Evolutionary conservation across 257 asterid genomes (phyloP), one percentile per base, ranked within the genome.

Genomic region (Paraleonurus japonicus): DNA sequence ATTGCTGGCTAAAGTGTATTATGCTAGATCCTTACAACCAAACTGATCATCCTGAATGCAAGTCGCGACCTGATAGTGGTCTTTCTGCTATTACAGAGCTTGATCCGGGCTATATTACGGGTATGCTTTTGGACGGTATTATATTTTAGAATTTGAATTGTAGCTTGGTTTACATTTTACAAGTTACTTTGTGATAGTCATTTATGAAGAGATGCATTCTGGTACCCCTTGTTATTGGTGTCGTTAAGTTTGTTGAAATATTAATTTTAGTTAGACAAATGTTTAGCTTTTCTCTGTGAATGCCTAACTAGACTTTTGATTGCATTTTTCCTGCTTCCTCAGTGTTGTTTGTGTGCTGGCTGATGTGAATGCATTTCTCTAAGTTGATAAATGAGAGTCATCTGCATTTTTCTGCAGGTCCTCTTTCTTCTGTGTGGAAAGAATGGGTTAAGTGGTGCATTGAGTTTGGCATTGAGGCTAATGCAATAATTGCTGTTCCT

Each of bases 371-470:
- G 47, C 51, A 64, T 67, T 59, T 32, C 50, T 39, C 63, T 72
- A 59, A 69, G 79, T 73, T 74, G 64, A 77, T 61, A 57, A 68
- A 54, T 61, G 47, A 65, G 73, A 45, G 54, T 61, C 33, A 50
- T 79, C 65, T 65, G 43, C 39, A 43, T 75, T 63, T 33, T 81
- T 63, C 41, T 81, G 79, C 88, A 94, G 99, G 99, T 84, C 99
- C 99, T 73, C 91, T 94, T 65, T 89, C 99, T 43, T 91, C 99
- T 32, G 99, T 94, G 76, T 94, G 99, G 99, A 94, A 94, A 83
- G 99, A 94, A 59, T 94, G 99, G 97, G 85, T 94, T 75, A 94
- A 91, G 81, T 94, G 99, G 99, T 94, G 99, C 88, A 91, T 94
- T 84, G 97, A 94, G 86, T 94, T 94, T 80, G 99, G 99, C 37